Evolutionary conservation across 352 stramenopile genomes (phyloP).

Genomic region (Phytophthora pisi): DNA sequence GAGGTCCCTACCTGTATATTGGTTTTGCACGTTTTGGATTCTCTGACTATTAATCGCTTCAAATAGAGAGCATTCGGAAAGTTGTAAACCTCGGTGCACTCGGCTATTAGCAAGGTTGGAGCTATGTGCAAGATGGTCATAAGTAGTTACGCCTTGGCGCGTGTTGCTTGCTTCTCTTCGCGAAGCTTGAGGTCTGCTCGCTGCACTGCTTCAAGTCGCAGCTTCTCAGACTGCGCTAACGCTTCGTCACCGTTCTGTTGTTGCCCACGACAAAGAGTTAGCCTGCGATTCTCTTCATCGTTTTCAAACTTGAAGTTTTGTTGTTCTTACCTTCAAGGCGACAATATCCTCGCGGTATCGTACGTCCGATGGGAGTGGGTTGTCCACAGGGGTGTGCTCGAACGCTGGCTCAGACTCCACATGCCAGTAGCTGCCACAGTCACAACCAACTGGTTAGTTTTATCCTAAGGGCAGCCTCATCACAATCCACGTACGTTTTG

Average conservation of each 20-base stretch:
- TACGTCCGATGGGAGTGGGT: constrained; percentile 62
- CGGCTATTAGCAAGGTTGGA: neutral
- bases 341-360: constrained; percentile 70
- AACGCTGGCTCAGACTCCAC: constrained; percentile 72
- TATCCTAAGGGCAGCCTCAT: neutral
- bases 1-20: constrained; percentile 28
- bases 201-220: constrained; percentile 74
- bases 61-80: constrained; percentile 37
- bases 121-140: neutral
- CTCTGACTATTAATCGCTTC: constrained; percentile 32
- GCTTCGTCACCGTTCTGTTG: constrained; percentile 57
- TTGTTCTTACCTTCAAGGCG: constrained; percentile 46
- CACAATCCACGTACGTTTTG: constrained; percentile 51
- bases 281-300: neutral
- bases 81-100: constrained; percentile 3
- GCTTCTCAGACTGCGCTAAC: constrained; percentile 69
- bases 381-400: constrained; percentile 48
- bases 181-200: constrained; percentile 57
- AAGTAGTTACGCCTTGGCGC: constrained; percentile 11
- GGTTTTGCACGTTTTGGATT: constrained; percentile 25
- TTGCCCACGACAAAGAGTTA: neutral
- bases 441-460: neutral
- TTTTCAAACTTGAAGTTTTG: neutral
- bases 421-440: constrained; percentile 62
- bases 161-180: constrained; percentile 16